Percentiles rank a stretch among this genome's conserved stretches.
phyloP scores from a whole-genome alignment of 2,329 filamentous ascomycete genomes.

The Exserohilum rostratum region DNA sequence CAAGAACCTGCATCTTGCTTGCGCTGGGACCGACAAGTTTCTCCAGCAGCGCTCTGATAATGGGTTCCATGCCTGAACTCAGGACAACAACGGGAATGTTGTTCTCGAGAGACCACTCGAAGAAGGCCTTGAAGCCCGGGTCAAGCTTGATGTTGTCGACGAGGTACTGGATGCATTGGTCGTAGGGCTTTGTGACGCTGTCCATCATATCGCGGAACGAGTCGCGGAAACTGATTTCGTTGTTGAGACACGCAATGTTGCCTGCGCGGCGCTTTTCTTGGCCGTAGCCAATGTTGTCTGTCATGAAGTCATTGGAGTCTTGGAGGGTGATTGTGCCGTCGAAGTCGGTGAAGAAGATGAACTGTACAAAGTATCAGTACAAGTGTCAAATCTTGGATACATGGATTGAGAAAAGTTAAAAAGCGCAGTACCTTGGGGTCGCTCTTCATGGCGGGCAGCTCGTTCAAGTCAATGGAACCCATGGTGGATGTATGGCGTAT shows the following conservation, averaged over 20 bases:
- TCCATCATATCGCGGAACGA: slow-evolving; percentile 92
- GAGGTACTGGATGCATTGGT: slow-evolving; percentile 79
- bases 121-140: slow-evolving; percentile 86
- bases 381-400: slow-evolving; percentile 1
- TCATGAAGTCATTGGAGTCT: slow-evolving; percentile 75
- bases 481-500: slow-evolving; percentile 27
- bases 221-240: slow-evolving; percentile 75
- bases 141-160: slow-evolving; percentile 86
- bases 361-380: slow-evolving; percentile 52
- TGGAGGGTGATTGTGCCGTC: slow-evolving; percentile 90
- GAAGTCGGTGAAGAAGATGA: slow-evolving; percentile 99
- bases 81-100: slow-evolving; percentile 93
- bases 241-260: slow-evolving; percentile 78
- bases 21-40: slow-evolving; percentile 80
- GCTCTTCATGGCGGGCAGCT: slow-evolving; percentile 55
- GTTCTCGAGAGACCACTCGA: slow-evolving; percentile 77
- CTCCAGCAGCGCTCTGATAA: slow-evolving; percentile 83
- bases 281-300: slow-evolving; percentile 90
- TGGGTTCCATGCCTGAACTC: slow-evolving; percentile 88
- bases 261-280: slow-evolving; percentile 69
- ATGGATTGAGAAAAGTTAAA: neutral
- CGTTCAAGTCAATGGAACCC: slow-evolving; percentile 42
- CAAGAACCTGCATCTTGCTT: slow-evolving; percentile 84
- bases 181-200: slow-evolving; percentile 78
- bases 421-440: slow-evolving; percentile 62